A percentile compares a stretch with the other conserved stretches of the same genome.
These are phyloP conservation scores for Oryza meyeriana DNA, from an alignment of 176 grass and related monocot species.

Conservation along the genomic window DNA sequence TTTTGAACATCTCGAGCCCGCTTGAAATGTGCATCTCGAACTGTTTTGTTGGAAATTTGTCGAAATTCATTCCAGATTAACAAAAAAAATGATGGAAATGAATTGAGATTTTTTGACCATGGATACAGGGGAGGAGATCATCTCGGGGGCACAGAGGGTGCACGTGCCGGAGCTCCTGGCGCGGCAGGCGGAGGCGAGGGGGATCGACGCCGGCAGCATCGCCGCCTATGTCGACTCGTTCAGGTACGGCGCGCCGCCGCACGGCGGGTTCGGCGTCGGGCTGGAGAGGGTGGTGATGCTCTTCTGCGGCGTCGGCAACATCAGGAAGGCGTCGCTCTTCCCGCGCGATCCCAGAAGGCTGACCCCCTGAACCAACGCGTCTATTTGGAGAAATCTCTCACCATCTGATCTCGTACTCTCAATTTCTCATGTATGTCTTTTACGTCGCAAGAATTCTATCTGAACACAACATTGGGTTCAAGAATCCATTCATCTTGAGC, in stretches of 20 bases:
- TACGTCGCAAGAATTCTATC: neutral
- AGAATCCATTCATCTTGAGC: neutral
- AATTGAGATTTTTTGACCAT: neutral
- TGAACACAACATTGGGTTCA: neutral
- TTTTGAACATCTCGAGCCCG: too few species aligned
- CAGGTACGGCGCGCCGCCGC: constrained; percentile 57
- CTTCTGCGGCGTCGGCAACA: constrained; percentile 68
- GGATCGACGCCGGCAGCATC: constrained; percentile 55
- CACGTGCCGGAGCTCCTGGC: constrained; percentile 55
- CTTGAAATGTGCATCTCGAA: too few species aligned
- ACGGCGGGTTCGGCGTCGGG: constrained; percentile 71
- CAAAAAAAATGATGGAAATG: too few species aligned
- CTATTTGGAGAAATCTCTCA: too few species aligned
- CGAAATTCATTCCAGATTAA: too few species aligned
- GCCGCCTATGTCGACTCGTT: constrained; percentile 68
- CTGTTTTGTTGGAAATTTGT: too few species aligned
- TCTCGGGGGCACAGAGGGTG: constrained; percentile 70
- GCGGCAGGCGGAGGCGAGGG: constrained; percentile 40
- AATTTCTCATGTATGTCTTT: neutral
- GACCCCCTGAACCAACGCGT: neutral
- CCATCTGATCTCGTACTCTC: too few species aligned
- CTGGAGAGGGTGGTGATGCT: constrained; percentile 79
- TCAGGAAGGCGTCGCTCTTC: constrained; percentile 68
- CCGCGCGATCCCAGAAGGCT: constrained; percentile 71
- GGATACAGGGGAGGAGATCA: constrained; percentile 68